phyloP scores from a whole-genome alignment of 2,329 filamentous ascomycete species.

The Penicillium paneum region DNA sequence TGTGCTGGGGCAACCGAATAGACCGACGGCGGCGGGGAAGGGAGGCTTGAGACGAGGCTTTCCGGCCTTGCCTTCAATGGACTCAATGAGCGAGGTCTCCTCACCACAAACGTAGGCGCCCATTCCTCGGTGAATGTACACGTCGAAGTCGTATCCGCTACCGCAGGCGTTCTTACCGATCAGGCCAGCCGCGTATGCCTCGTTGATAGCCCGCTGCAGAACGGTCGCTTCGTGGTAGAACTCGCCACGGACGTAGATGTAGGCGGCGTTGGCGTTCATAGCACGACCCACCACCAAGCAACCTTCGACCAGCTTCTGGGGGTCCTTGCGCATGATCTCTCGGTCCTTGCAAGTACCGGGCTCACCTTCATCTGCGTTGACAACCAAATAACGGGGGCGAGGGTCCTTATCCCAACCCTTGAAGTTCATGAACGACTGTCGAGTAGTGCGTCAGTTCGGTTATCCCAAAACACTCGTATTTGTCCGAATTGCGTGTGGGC shows the following conservation, averaged over 20 bases:
- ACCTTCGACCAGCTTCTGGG: conserved; percentile 97
- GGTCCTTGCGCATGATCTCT: conserved; percentile 99
- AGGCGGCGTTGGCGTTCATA: conserved; percentile 98
- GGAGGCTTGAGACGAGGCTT: conserved; percentile 98
- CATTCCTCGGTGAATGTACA: conserved; percentile 93
- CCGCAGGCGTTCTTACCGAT: conserved; percentile 98
- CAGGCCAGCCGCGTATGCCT: conserved; percentile 89
- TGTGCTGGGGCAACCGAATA: conserved; percentile 96
- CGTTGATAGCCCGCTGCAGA: conserved; percentile 92
- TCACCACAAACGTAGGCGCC: conserved; percentile 98
- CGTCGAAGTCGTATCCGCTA: conserved; percentile 95
- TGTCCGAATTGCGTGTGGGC: conserved; percentile 8
- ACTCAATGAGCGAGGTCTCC: conserved; percentile 97
- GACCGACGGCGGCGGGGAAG: conserved; percentile 93
- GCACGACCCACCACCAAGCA: conserved; percentile 93
- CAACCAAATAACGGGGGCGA: conserved; percentile 92
- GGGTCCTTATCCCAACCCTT: conserved; percentile 98
- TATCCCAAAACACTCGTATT: conserved; percentile 10
- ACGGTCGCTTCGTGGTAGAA: conserved; percentile 95
- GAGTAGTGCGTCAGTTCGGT: conserved; percentile 14
- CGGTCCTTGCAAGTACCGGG: conserved; percentile 99
- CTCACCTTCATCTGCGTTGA: conserved; percentile 98
- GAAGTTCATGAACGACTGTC: conserved; percentile 98
- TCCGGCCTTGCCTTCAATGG: conserved; percentile 95
- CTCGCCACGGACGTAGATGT: conserved; percentile 99